A percentile compares a stretch with the other conserved stretches of the same genome.
phyloP scores from a whole-genome alignment of 2,329 filamentous ascomycete species.

The Colletotrichum sp. region DNA sequence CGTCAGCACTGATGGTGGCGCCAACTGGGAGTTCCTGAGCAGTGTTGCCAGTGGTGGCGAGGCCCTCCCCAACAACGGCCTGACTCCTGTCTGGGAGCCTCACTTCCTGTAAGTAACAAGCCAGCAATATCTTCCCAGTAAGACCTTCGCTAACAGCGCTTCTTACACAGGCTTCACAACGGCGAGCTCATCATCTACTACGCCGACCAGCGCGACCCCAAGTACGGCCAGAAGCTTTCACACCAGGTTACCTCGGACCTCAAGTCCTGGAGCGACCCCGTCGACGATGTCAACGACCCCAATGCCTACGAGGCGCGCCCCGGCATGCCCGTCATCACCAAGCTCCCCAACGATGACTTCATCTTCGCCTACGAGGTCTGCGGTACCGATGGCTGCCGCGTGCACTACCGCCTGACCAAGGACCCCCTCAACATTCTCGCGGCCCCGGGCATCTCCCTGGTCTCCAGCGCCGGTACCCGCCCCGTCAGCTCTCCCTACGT shows the following conservation, averaged over 20 bases:
- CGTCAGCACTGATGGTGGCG: slow-evolving; percentile 64
- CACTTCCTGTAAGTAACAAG: slow-evolving; percentile 54
- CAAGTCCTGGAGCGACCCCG: slow-evolving; percentile 56
- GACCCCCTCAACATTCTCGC: slow-evolving; percentile 40
- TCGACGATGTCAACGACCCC: slow-evolving; percentile 67
- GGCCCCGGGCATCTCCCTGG: slow-evolving; percentile 34
- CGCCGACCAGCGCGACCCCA: slow-evolving; percentile 71
- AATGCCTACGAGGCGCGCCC: slow-evolving; percentile 65
- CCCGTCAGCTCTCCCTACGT: slow-evolving; percentile 45
- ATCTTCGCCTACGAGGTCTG: slow-evolving; percentile 71
- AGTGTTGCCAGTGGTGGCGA: slow-evolving; percentile 68
- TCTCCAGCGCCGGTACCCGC: slow-evolving; percentile 32
- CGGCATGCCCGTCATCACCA: slow-evolving; percentile 69
- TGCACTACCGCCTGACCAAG: slow-evolving; percentile 47
- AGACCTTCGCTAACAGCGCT: neutral
- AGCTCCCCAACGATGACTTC: slow-evolving; percentile 63
- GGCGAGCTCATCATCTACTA: slow-evolving; percentile 70
- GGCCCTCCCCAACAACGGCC: slow-evolving; percentile 66
- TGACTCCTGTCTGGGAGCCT: slow-evolving; percentile 76
- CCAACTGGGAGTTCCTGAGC: slow-evolving; percentile 71
- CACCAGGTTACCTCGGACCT: slow-evolving; percentile 68
- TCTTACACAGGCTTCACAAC: slow-evolving; percentile 51
- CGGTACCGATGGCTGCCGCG: slow-evolving; percentile 47
- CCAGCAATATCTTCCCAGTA: rapidly evolving
- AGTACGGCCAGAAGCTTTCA: slow-evolving; percentile 71